phyloP scores from a whole-genome alignment of 768 basidiomycete species.

The Rhizopogon vesiculosus region DNA sequence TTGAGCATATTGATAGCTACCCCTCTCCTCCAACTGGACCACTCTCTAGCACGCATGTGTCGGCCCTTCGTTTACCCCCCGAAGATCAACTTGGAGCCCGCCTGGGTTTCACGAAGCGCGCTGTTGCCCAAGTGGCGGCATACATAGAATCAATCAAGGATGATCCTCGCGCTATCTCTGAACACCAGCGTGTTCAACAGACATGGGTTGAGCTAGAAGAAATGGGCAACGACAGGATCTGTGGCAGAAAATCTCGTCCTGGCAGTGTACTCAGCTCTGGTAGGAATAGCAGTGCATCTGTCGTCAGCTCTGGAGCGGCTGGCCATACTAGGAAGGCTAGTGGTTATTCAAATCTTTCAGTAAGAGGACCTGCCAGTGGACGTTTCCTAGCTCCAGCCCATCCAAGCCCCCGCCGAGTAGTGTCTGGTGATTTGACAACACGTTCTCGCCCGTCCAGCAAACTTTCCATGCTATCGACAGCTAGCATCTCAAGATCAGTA shows the following conservation, averaged over 20 bases:
- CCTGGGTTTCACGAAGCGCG: slow-evolving; percentile 54
- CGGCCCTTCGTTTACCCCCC: slow-evolving; percentile 40
- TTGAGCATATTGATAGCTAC: slow-evolving; percentile 85
- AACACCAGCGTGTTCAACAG: slow-evolving; percentile 65
- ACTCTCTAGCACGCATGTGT: slow-evolving; percentile 46
- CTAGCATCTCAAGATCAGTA: slow-evolving; percentile 56
- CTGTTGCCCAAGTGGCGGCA: slow-evolving; percentile 43
- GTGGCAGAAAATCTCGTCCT: slow-evolving; percentile 59
- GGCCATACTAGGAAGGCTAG: slow-evolving; percentile 19
- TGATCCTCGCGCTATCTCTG: slow-evolving; percentile 57
- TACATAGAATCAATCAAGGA: slow-evolving; percentile 39
- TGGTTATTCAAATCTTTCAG: slow-evolving; percentile 27
- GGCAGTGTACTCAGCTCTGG: slow-evolving; percentile 63
- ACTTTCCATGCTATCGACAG: slow-evolving; percentile 38
- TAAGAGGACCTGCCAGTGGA: slow-evolving; percentile 29
- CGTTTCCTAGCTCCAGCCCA: slow-evolving; percentile 43
- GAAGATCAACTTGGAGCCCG: slow-evolving; percentile 65
- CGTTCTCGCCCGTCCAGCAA: slow-evolving; percentile 54
- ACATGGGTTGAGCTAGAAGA: slow-evolving; percentile 80
- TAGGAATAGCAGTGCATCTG: slow-evolving; percentile 51
- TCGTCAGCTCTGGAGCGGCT: slow-evolving; percentile 13
- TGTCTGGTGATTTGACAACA: slow-evolving; percentile 43
- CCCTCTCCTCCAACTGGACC: slow-evolving; percentile 53
- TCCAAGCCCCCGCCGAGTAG: slow-evolving; percentile 40
- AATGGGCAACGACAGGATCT: slow-evolving; percentile 69